Base-by-base conservation (phyloP, 2,329 filamentous ascomycete species). In the Gaeumannomyces sp. region DNA sequence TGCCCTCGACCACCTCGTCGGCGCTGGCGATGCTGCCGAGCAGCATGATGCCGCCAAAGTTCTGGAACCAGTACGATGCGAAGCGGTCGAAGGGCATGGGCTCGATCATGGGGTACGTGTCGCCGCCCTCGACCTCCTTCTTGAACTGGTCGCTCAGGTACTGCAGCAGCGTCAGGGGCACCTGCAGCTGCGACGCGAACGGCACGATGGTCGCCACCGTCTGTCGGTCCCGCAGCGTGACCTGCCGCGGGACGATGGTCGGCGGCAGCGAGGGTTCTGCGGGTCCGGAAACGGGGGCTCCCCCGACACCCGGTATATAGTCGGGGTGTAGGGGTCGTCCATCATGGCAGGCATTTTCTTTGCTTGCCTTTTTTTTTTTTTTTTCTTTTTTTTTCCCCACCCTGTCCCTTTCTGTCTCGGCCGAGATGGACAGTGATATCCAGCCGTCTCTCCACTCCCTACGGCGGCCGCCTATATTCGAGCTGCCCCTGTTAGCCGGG, bases 41-140 rank as follows among this genome's bases (percentile, higher is more conserved):
- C 28, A 96, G 81, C 91, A 96, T 95, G 74, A 96, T 87, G 61
- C 91, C 92, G 60, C 86, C 92, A 73, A 96, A 96, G 76, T 93
- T 92, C 72, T 92, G 90, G 75, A 97, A 94, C 93, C 93, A 97
- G 78, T 96, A 95, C 64, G 85, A 80, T 13, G 88, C 88, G 73
- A 96, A 97, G 68, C 83, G 85, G 27, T 90, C 86, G n/a, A 89
- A 79, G 5, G 88, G 80, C 76, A 96, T 86, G 25, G 87, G 81
- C 63, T 93, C 88, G 71, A 89, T 86, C 90, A 96, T 94, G 28
- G 93, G 92, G 75, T 96, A 96, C 1, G 93, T 96, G 75, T 96
- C 92, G 65, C 93, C 93, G 76, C 92, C 91, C 72, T 95, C 91
- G 72, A 97, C 95, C 76, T 96, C 93, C 76, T 91, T 89, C 75